phyloP scores from a whole-genome alignment of 768 basidiomycete genomes.

The Tylopilus felleus region DNA sequence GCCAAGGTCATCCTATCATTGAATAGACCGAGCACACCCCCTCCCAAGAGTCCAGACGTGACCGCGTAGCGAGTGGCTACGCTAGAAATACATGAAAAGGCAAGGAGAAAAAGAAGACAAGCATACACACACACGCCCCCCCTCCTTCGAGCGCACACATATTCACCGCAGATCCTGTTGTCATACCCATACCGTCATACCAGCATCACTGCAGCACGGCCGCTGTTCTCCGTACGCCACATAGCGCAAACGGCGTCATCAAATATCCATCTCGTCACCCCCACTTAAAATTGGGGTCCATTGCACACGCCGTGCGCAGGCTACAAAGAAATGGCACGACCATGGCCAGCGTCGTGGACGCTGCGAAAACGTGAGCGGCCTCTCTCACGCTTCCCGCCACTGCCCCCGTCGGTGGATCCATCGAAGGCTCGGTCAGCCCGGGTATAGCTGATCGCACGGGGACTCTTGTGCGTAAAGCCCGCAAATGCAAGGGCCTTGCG shows the following conservation, averaged over 20 bases:
- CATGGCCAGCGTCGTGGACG: slow-evolving; percentile 60
- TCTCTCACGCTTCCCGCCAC: slow-evolving; percentile 48
- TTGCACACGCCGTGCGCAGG: slow-evolving; percentile 28
- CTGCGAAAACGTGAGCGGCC: slow-evolving; percentile 65
- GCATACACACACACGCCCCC: slow-evolving; percentile 6
- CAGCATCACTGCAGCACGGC: slow-evolving; percentile 33
- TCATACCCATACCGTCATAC: slow-evolving; percentile 16
- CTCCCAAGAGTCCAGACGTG: slow-evolving; percentile 15
- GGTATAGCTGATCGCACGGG: slow-evolving; percentile 72
- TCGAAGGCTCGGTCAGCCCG: slow-evolving; percentile 73
- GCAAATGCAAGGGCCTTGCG: slow-evolving; percentile 91
- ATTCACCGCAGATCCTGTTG: slow-evolving; percentile 29
- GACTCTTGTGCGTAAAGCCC: slow-evolving; percentile 88
- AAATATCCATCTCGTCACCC: slow-evolving; percentile 18
- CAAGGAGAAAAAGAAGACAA: slow-evolving; percentile 7
- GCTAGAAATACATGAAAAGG: slow-evolving; percentile 15
- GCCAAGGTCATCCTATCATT: slow-evolving; percentile 7
- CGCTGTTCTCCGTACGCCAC: slow-evolving; percentile 27
- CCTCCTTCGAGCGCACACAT: slow-evolving; percentile 18
- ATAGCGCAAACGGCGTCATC: slow-evolving; percentile 31
- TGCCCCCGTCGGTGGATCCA: slow-evolving; percentile 48
- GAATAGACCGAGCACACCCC: slow-evolving; percentile 14
- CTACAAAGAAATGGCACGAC: slow-evolving; percentile 84
- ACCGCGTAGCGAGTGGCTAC: slow-evolving; percentile 9
- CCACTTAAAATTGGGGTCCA: slow-evolving; percentile 23